Evolutionary conservation across 225 moss, liverwort and hornwort genomes (phyloP).

Genomic region (Bryum argenteum): DNA sequence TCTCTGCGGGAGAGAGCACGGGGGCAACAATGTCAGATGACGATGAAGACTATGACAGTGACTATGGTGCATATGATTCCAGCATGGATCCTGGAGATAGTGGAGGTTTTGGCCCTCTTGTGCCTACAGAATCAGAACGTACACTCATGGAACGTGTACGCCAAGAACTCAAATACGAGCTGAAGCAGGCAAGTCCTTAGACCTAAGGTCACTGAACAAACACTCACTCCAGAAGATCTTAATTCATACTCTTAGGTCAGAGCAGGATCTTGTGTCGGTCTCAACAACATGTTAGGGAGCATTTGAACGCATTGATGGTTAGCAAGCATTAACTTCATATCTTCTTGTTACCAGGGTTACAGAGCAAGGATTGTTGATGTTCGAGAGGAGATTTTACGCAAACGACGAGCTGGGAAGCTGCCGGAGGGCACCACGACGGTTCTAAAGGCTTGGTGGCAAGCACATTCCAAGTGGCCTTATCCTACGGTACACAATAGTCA

Average conservation of each 20-base stretch:
- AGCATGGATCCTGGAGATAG: conserved; percentile 51
- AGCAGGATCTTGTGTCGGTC: not conserved
- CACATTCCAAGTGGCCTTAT: conserved; percentile 79
- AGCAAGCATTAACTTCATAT: not conserved
- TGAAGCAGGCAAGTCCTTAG: conserved; percentile 46
- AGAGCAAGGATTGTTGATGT: conserved; percentile 76
- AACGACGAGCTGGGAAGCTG: conserved; percentile 80
- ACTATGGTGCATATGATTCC: conserved; percentile 53
- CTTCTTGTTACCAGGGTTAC: conserved; percentile 59
- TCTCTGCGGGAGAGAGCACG: conserved; percentile 49
- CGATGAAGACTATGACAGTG: conserved; percentile 67
- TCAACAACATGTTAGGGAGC: too few relatives aligned
- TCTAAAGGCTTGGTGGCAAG: conserved; percentile 80
- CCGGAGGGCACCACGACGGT: conserved; percentile 81
- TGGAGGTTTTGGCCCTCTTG: conserved; percentile 57
- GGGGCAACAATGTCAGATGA: conserved; percentile 84
- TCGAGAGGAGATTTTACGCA: conserved; percentile 81
- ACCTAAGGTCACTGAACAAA: conserved; percentile 7
- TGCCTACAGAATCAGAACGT: conserved; percentile 67
- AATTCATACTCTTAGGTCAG: not conserved
- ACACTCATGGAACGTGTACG: conserved; percentile 70
- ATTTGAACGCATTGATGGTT: not conserved
- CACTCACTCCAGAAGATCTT: not conserved
- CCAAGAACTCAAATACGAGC: conserved; percentile 62
- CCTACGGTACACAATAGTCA: conserved; percentile 60